Evolutionary conservation across 345 rosid species (phyloP), one percentile per base, ranked within the genome.

Genomic region (Melastoma malabathricum): DNA sequence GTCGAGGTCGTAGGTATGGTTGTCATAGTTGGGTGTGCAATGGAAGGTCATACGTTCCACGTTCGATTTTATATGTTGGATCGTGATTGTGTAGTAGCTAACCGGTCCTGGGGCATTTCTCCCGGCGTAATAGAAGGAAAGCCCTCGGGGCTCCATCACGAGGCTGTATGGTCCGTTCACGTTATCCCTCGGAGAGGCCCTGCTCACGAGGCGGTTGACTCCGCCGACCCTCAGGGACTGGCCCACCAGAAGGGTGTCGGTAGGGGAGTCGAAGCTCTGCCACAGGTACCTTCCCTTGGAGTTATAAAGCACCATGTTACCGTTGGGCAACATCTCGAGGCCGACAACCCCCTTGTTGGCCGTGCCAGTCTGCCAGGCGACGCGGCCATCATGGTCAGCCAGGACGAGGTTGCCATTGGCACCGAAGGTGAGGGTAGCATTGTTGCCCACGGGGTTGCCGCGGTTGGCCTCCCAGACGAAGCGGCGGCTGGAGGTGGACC

Each of bases 381-480:
- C 4, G 0, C 62, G 64, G 15, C 90, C 82, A 15, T 84, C 82
- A 1, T 79, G 62, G 25, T 88, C 74, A 0, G 78, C 82, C 15
- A 76, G 57, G 20, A 73, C 72, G 0, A 76, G 78, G 56, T 82
- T 84, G 1, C 88, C 94, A 3, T 82, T 67, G 2, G 53, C 57
- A 0, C 81, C 79, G 1, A 84, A 55, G 10, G 69, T 50, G 17
- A 84, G 49, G 0, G 81, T 69, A 1, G 88, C 79, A 10, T 82
- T 82, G 63, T 81, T 82, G 10, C 63, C 16, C 29, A 84, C 86
- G 0, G 83, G 97, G 29, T 65, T 72, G 58, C 75, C 75, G 2
- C 79, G 47, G 55, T 80, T 82, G 14, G 88, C 97, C 56, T 82
- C 88, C 92, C 89, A 84, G 0, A 78, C 92, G 80, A 77, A 78